These are phyloP conservation scores for Coccinonectria pachysandricola DNA, from an alignment of 2,329 filamentous ascomycete genomes.

Conservation along the genomic window DNA sequence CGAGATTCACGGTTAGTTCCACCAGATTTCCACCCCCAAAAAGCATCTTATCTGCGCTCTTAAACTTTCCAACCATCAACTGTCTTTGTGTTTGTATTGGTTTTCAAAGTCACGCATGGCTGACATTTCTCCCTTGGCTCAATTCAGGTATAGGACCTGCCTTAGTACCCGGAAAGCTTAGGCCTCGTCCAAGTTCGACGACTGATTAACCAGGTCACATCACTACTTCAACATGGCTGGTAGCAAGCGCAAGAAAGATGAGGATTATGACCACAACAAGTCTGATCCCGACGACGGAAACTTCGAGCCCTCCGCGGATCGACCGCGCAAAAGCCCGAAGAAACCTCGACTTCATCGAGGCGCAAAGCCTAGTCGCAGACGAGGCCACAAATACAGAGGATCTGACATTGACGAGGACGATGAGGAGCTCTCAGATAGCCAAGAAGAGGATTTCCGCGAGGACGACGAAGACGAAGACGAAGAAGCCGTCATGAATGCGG, in stretches of 20 bases:
- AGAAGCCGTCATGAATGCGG: constrained; percentile 33
- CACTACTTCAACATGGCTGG: constrained; percentile 23
- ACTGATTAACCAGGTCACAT: too few species aligned
- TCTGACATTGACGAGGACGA: constrained; percentile 52
- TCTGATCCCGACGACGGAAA: constrained; percentile 58
- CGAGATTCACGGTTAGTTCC: too few species aligned
- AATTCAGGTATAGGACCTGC: too few species aligned
- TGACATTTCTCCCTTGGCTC: too few species aligned
- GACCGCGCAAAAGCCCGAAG: constrained; percentile 32
- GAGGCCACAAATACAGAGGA: constrained; percentile 38
- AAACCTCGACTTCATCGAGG: constrained; percentile 30
- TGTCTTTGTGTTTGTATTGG: too few species aligned
- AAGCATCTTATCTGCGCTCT: too few species aligned
- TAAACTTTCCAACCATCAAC: too few species aligned
- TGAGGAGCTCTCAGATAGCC: constrained; percentile 44
- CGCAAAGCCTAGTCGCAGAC: constrained; percentile 24
- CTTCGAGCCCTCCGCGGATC: constrained; percentile 45
- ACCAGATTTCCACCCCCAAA: too few species aligned
- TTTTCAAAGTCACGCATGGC: too few species aligned
- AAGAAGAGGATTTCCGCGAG: constrained; percentile 39
- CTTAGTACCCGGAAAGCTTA: too few species aligned
- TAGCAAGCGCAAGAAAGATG: constrained; percentile 47
- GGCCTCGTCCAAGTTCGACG: too few species aligned
- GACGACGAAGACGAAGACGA: constrained; percentile 34
- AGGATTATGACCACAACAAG: constrained; percentile 55